Conservation (phyloP, 176 grass and related monocot species). For the Phragmites australis region DNA sequence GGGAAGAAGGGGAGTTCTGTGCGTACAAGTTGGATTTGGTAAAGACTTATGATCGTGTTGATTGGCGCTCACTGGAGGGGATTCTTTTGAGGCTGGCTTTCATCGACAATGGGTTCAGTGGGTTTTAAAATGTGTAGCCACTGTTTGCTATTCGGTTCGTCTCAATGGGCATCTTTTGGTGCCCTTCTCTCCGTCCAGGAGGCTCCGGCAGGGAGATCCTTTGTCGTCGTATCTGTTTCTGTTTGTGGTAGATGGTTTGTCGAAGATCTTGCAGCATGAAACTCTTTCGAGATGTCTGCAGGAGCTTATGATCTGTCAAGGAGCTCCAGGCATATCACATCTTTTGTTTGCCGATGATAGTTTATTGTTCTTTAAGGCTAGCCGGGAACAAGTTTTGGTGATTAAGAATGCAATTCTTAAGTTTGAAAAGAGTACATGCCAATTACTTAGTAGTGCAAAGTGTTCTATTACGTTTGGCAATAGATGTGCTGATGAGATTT, state of each 20-base stretch:
- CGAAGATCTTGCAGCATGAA: background rate
- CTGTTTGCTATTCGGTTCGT: background rate
- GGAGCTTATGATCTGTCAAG: background rate
- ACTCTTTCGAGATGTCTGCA: background rate
- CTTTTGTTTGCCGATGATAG: background rate
- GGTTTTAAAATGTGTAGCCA: background rate
- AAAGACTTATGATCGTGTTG: background rate
- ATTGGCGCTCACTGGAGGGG: background rate
- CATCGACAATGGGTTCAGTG: background rate
- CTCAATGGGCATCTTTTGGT: background rate
- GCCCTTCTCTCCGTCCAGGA: background rate
- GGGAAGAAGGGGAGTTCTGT: background rate
- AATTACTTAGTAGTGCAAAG: background rate
- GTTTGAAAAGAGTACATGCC: background rate
- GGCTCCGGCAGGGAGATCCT: background rate
- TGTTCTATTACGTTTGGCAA: too few relatives aligned
- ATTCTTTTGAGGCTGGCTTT: background rate
- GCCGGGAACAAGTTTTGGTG: rapidly evolving
- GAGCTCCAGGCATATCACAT: background rate
- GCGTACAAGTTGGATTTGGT: background rate
- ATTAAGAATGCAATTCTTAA: background rate
- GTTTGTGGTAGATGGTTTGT: background rate
- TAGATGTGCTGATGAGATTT: too few relatives aligned
- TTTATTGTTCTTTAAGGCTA: background rate
- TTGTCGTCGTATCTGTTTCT: background rate